Conservation (phyloP, 2,329 filamentous ascomycete species). For the Fusarium sacchari region DNA sequence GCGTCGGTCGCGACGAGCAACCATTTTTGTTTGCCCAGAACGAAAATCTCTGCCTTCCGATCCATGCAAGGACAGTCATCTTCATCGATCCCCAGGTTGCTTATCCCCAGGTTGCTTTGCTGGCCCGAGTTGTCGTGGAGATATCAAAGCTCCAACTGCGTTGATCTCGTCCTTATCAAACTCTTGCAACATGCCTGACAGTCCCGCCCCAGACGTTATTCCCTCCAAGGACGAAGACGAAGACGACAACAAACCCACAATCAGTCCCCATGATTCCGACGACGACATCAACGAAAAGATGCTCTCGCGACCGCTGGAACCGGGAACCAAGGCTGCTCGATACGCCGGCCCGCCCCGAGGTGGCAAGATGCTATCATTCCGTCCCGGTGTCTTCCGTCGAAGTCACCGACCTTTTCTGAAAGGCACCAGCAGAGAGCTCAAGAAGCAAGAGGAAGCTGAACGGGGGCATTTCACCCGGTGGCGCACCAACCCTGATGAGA, state of each 20-base stretch:
- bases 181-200: accelerated
- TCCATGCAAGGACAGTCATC: accelerated
- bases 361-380: neutral
- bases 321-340: neutral
- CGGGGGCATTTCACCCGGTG: neutral
- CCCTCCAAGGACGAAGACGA: neutral
- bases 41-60: neutral
- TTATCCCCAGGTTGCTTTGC: accelerated
- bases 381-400: neutral
- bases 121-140: accelerated
- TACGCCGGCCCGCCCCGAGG: neutral
- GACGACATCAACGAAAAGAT: neutral
- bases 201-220: neutral
- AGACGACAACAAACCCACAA: neutral
- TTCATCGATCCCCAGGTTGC: accelerated
- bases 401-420: neutral
- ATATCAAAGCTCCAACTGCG: neutral
- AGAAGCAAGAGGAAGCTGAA: neutral
- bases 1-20: neutral
- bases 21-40: neutral
- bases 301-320: accelerated
- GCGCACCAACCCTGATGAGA: neutral
- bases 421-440: neutral
- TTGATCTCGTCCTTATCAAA: neutral
- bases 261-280: accelerated